Conservation (phyloP, 495 filamentous ascomycete species). For the Aspergillus coremiiformis region DNA sequence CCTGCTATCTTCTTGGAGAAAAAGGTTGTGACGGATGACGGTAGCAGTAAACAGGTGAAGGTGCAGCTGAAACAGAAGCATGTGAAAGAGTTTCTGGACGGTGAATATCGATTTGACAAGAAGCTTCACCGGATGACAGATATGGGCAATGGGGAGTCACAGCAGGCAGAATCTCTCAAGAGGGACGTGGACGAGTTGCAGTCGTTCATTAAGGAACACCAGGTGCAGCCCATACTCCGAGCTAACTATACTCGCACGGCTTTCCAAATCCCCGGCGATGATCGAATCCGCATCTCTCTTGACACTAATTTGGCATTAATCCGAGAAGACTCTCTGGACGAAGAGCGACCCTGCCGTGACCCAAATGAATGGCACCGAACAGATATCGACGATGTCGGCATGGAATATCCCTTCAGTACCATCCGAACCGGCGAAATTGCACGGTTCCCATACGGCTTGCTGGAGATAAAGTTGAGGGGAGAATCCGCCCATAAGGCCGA, state of each 20-base stretch:
- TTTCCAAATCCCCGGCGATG: conserved; percentile 92
- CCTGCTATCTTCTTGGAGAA: conserved; percentile 81
- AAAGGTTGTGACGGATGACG: conserved; percentile 71
- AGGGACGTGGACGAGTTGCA: conserved; percentile 71
- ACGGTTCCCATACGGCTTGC: conserved; percentile 82
- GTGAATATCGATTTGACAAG: conserved; percentile 89
- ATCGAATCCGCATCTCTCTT: conserved; percentile 82
- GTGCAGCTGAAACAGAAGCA: conserved; percentile 92
- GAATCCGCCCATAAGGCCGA: conserved; percentile 59
- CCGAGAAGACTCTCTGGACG: conserved; percentile 81
- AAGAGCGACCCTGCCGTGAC: conserved; percentile 77
- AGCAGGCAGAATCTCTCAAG: conserved; percentile 49
- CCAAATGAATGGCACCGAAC: conserved; percentile 81
- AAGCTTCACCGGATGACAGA: conserved; percentile 72
- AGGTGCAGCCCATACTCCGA: conserved; percentile 76
- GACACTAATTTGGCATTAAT: conserved; percentile 91
- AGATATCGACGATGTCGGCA: conserved; percentile 76
- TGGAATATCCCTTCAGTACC: conserved; percentile 77
- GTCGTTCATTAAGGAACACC: conserved; percentile 65
- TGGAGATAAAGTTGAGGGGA: conserved; percentile 88
- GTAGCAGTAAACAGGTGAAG: conserved; percentile 64
- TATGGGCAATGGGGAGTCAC: conserved; percentile 55
- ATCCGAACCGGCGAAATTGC: conserved; percentile 87
- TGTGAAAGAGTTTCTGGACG: conserved; percentile 77
- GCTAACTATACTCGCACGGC: conserved; percentile 93